Conservation (phyloP, 2,329 filamentous ascomycete genomes). For the Aspergillus novofumigatus region DNA sequence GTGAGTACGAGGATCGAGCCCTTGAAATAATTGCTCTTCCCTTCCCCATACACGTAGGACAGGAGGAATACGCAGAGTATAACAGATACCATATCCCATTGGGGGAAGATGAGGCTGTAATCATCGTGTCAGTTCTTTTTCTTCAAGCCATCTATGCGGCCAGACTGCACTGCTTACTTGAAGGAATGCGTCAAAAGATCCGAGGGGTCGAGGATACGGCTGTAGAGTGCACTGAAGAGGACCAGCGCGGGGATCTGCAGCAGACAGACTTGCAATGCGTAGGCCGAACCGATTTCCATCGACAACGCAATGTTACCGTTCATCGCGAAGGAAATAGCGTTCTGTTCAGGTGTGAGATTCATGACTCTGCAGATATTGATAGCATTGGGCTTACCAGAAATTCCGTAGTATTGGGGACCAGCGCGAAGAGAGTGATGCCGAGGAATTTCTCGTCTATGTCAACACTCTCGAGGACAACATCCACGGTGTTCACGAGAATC, state of each 20-base stretch:
- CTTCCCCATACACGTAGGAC: constrained; percentile 96
- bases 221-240: constrained; percentile 78
- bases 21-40: constrained; percentile 99
- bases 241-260: constrained; percentile 92
- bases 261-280: constrained; percentile 91
- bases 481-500: constrained; percentile 93
- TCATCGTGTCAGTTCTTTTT: neutral
- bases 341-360: constrained; percentile 48
- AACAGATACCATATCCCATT: constrained; percentile 98
- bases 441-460: constrained; percentile 96
- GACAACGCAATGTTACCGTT: constrained; percentile 97
- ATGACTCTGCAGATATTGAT: neutral
- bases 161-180: constrained; percentile 40
- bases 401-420: constrained; percentile 97
- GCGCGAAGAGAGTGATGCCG: constrained; percentile 90
- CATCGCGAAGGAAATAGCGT: constrained; percentile 99
- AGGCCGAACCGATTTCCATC: constrained; percentile 98
- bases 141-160: neutral
- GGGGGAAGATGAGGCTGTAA: constrained; percentile 79
- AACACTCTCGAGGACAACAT: constrained; percentile 86
- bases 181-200: constrained; percentile 52
- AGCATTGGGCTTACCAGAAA: constrained; percentile 67
- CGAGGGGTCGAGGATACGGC: constrained; percentile 50
- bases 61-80: constrained; percentile 94
- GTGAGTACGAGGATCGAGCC: constrained; percentile 90